A percentile compares a stretch with the other conserved stretches of the same genome.
phyloP scores from a whole-genome alignment of 1,284 basidiomycete species.

The Anthracocystis setariae region DNA sequence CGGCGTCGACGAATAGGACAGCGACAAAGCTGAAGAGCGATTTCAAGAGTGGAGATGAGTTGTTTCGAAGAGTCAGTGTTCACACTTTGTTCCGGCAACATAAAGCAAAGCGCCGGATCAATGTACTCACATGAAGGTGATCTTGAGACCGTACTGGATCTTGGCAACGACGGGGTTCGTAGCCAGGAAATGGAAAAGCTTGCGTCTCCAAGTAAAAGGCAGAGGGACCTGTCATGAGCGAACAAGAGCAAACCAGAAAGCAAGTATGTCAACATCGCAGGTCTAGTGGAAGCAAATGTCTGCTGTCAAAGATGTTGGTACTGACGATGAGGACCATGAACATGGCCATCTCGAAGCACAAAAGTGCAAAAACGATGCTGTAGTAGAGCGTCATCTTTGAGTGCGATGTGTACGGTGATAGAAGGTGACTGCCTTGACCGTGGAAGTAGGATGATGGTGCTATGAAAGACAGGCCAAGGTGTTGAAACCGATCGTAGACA shows the following conservation, averaged over 20 bases:
- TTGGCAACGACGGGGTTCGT: slow-evolving; percentile 68
- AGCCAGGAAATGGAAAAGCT: slow-evolving; percentile 80
- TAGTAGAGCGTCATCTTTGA: slow-evolving; percentile 65
- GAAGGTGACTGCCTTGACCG: neutral
- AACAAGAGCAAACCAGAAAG: neutral
- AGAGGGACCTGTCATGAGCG: slow-evolving; percentile 72
- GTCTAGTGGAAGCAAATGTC: no score
- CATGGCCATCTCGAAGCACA: slow-evolving; percentile 66
- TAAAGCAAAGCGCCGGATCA: no score
- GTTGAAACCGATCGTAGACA: no score
- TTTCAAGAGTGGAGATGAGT: neutral
- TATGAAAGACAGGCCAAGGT: no score
- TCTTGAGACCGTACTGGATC: slow-evolving; percentile 78
- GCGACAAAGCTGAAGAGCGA: slow-evolving; percentile 77
- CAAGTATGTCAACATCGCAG: neutral
- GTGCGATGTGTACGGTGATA: no score
- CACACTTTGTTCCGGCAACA: neutral
- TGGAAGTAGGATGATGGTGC: neutral
- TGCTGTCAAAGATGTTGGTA: neutral
- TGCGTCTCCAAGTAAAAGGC: slow-evolving; percentile 78
- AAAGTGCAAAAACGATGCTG: slow-evolving; percentile 65
- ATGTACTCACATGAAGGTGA: slow-evolving; percentile 85
- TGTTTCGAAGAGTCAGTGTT: neutral
- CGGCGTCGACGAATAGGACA: slow-evolving; percentile 83
- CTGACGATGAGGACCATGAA: slow-evolving; percentile 65